Percentiles rank a stretch among this genome's conserved stretches.
These are phyloP conservation scores for Ogataea pilisensis DNA, from an alignment of 805 yeast species.

Conservation along the genomic window DNA sequence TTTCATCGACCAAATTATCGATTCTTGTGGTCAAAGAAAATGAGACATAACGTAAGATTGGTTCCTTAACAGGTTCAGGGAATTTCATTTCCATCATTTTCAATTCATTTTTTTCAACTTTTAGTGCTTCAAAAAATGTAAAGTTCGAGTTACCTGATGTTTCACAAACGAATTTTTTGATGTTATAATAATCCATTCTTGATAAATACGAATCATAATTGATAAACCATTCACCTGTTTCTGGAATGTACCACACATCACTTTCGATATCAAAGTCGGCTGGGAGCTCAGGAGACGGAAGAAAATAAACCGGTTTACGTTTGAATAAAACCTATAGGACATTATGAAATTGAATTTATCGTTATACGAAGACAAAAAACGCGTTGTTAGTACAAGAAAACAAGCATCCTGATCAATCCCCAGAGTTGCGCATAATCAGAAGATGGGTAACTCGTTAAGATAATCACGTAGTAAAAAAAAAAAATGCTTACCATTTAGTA, in stretches of 20 bases:
- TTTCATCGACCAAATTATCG: conserved; percentile 84
- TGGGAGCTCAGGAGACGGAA: conserved; percentile 56
- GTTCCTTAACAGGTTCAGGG: conserved; percentile 90
- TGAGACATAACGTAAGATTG: conserved; percentile 80
- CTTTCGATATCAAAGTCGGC: conserved; percentile 46
- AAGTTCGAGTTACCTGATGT: conserved; percentile 90
- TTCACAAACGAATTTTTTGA: conserved; percentile 87
- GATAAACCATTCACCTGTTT: conserved; percentile 85
- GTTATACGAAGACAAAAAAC: too few relatives aligned
- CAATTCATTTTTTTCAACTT: conserved; percentile 64
- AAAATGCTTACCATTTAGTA: too few relatives aligned
- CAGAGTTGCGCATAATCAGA: too few relatives aligned
- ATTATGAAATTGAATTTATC: too few relatives aligned
- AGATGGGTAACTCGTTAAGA: too few relatives aligned
- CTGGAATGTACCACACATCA: conserved; percentile 76
- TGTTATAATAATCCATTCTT: conserved; percentile 67
- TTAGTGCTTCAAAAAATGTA: conserved; percentile 84
- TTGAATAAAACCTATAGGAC: conserved; percentile 77
- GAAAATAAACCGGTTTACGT: conserved; percentile 62
- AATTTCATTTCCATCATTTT: conserved; percentile 70
- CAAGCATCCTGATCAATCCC: too few relatives aligned
- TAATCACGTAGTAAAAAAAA: too few relatives aligned
- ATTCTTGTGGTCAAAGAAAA: conserved; percentile 77
- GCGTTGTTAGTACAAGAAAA: conserved; percentile 2
- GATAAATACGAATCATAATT: conserved; percentile 71